Conservation (phyloP, 768 basidiomycete species). For the Mycena crocata region DNA sequence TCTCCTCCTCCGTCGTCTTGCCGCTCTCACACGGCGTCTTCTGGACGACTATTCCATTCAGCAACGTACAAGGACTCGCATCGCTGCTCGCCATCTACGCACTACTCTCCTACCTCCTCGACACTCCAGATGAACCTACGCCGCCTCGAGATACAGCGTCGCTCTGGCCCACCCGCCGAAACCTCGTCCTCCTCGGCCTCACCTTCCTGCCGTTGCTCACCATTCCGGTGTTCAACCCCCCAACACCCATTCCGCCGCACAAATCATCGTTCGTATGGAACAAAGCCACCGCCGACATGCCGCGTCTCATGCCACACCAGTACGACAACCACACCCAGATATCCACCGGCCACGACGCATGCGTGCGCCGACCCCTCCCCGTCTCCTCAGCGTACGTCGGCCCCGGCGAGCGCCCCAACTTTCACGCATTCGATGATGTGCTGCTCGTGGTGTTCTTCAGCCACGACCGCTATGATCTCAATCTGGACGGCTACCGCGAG, state of each 20-base stretch:
- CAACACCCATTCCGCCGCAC: not conserved
- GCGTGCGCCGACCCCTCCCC: constrained; percentile 2
- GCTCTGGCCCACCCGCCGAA: not conserved
- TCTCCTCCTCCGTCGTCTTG: not conserved
- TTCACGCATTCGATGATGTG: constrained; percentile 52
- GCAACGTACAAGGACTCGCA: not conserved
- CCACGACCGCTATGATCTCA: constrained; percentile 58
- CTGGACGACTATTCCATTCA: not conserved
- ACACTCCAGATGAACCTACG: not conserved
- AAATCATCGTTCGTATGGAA: not conserved
- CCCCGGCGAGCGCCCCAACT: constrained; percentile 12
- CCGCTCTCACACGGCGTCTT: not conserved
- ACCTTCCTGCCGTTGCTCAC: not conserved
- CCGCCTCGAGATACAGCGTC: not conserved
- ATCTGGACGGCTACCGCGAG: constrained; percentile 58
- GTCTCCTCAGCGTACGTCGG: constrained; percentile 2
- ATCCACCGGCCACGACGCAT: not conserved
- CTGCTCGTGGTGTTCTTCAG: constrained; percentile 64
- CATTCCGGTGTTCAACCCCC: not conserved
- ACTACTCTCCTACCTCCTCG: constrained; percentile 5
- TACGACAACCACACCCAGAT: not conserved
- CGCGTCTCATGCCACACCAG: constrained; percentile 5
- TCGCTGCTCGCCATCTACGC: constrained; percentile 13
- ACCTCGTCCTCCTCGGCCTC: not conserved
- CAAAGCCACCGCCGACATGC: not conserved